phyloP scores from a whole-genome alignment of 768 basidiomycete genomes.

The Russula sp. region DNA sequence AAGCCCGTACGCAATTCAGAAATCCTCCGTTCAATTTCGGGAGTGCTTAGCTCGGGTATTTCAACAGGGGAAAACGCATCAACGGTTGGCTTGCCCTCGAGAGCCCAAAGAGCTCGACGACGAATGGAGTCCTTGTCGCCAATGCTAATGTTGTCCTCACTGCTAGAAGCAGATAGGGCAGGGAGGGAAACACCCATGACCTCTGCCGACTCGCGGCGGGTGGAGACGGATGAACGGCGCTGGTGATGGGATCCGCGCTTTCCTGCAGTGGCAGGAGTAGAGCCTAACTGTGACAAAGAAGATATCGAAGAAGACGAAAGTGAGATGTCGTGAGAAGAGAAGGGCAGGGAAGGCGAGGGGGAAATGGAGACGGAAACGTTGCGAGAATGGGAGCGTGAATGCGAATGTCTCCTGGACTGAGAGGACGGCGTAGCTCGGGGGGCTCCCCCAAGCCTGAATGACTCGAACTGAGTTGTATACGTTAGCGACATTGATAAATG shows the following conservation, averaged over 20 bases:
- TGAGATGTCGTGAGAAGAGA: slow-evolving; percentile 29
- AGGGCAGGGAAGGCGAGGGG: slow-evolving; percentile 33
- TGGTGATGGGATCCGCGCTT: slow-evolving; percentile 78
- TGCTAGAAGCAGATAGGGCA: slow-evolving; percentile 49
- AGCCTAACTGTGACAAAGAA: slow-evolving; percentile 25
- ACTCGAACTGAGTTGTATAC: slow-evolving; percentile 46
- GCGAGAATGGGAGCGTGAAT: slow-evolving; percentile 66
- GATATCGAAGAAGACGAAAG: slow-evolving; percentile 30
- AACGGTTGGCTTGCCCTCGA: slow-evolving; percentile 76
- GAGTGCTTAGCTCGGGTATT: slow-evolving; percentile 68
- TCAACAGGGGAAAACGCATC: slow-evolving; percentile 65
- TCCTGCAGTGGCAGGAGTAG: slow-evolving; percentile 27
- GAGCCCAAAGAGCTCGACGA: slow-evolving; percentile 73
- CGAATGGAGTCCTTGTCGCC: slow-evolving; percentile 75
- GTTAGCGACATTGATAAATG: neutral
- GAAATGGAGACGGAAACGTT: slow-evolving; percentile 43
- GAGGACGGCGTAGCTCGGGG: slow-evolving; percentile 32
- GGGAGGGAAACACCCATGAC: slow-evolving; percentile 79
- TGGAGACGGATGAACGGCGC: slow-evolving; percentile 83
- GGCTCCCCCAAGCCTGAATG: slow-evolving; percentile 57
- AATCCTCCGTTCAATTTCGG: slow-evolving; percentile 46
- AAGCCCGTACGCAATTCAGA: slow-evolving; percentile 60
- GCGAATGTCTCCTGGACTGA: slow-evolving; percentile 39
- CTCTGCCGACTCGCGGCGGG: slow-evolving; percentile 83
- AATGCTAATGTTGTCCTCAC: slow-evolving; percentile 61